Percentiles rank a stretch among this genome's conserved stretches.
Evolutionary conservation across 2,329 filamentous ascomycete genomes (phyloP).

Genomic region (Meredithiella fracta): DNA sequence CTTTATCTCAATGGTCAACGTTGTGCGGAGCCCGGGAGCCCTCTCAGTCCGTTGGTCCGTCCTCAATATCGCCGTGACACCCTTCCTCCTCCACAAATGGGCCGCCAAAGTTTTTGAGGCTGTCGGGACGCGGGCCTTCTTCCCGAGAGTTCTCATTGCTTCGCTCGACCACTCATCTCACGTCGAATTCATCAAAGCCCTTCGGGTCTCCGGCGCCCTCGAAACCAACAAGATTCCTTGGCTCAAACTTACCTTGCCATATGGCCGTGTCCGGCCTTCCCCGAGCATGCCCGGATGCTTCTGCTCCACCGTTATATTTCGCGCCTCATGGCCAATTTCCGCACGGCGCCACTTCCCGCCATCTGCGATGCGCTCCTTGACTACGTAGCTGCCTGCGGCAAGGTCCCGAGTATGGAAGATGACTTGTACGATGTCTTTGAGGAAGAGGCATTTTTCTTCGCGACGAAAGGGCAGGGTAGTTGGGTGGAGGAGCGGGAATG

Average conservation of each 20-base stretch:
- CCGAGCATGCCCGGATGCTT: constrained; percentile 9
- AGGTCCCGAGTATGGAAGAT: constrained; percentile 8
- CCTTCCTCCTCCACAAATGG: constrained; percentile 10
- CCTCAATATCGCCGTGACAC: constrained; percentile 7
- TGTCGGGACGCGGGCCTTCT: constrained; percentile 5
- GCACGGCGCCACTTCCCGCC: background rate
- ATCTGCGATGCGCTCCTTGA: constrained; percentile 7
- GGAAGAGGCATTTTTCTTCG: constrained; percentile 10
- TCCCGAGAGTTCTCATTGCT: constrained; percentile 7
- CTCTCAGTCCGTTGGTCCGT: constrained; percentile 1
- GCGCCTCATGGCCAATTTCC: constrained; percentile 3
- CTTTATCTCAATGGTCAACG: background rate
- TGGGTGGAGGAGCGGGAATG: constrained; percentile 10
- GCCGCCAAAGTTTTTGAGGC: constrained; percentile 7
- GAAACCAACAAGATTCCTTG: constrained; percentile 8
- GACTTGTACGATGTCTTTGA: constrained; percentile 5
- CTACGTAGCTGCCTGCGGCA: constrained; percentile 9
- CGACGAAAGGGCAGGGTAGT: constrained; percentile 6
- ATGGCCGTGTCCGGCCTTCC: constrained; percentile 4
- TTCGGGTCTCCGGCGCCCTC: constrained; percentile 5
- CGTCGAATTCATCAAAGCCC: constrained; percentile 10
- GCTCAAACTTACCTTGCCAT: background rate
- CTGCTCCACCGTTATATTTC: constrained; percentile 8
- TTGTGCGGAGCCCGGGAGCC: background rate
- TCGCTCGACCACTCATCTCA: background rate